These are phyloP conservation scores for Phytopythium cucurbitacearum DNA, from an alignment of 352 stramenopile genomes.

Conservation along the genomic window DNA sequence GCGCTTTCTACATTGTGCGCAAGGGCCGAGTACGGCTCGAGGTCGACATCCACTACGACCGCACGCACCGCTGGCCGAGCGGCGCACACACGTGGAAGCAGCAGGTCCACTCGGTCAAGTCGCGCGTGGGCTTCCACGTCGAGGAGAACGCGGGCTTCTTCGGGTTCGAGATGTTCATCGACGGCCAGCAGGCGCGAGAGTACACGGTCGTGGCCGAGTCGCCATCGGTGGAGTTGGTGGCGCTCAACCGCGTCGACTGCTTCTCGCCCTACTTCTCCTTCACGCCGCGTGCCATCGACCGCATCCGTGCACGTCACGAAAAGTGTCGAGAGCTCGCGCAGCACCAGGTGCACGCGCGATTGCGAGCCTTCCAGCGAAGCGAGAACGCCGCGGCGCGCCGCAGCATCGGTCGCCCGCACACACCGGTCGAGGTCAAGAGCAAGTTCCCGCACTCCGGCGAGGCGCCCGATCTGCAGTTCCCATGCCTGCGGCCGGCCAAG, in stretches of 20 bases:
- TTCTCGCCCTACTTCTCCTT: slow-evolving; percentile 76
- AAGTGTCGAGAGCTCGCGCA: slow-evolving; percentile 35
- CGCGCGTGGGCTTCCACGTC: slow-evolving; percentile 42
- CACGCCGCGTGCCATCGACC: slow-evolving; percentile 49
- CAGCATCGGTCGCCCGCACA: slow-evolving; percentile 5
- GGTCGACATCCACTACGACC: slow-evolving; percentile 68
- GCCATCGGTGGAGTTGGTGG: slow-evolving; percentile 43
- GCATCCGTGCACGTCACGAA: slow-evolving; percentile 51
- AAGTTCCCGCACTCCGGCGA: slow-evolving; percentile 43
- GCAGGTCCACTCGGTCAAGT: slow-evolving; percentile 44
- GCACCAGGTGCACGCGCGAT: slow-evolving; percentile 46
- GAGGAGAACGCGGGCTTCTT: slow-evolving; percentile 57
- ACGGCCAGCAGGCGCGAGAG: slow-evolving; percentile 34
- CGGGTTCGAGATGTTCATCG: slow-evolving; percentile 69
- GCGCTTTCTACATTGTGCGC: slow-evolving; percentile 66
- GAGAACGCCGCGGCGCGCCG: slow-evolving; percentile 17
- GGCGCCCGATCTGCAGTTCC: slow-evolving; percentile 56
- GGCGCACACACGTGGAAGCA: slow-evolving; percentile 51
- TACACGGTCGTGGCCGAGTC: slow-evolving; percentile 62
- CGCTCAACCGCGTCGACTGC: slow-evolving; percentile 67
- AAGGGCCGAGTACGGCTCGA: slow-evolving; percentile 51
- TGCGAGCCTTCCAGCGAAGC: slow-evolving; percentile 41
- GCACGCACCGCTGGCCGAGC: slow-evolving; percentile 53
- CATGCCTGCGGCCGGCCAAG: slow-evolving; percentile 33
- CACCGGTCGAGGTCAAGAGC: slow-evolving; percentile 29